phyloP scores from a whole-genome alignment of 2,329 filamentous ascomycete species.

The Apiospora saccharicola region DNA sequence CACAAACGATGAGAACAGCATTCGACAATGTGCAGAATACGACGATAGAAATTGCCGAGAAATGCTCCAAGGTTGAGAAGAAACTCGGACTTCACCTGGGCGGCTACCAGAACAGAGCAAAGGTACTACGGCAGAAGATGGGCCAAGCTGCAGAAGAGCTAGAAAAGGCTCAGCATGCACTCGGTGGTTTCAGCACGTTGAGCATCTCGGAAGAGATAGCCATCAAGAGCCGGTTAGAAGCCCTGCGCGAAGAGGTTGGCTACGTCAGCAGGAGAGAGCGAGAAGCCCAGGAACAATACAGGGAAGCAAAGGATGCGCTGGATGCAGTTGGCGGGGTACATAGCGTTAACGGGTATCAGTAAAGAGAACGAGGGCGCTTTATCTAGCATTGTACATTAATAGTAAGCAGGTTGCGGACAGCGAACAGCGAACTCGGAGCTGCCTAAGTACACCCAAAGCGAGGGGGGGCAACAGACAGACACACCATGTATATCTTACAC shows the following conservation, averaged over 20 bases:
- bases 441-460: neutral
- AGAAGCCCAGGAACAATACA: slow-evolving; percentile 89
- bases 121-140: slow-evolving; percentile 82
- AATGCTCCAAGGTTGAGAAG: slow-evolving; percentile 89
- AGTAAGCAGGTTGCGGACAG: slow-evolving; percentile 16
- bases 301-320: slow-evolving; percentile 79
- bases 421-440: neutral
- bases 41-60: slow-evolving; percentile 77
- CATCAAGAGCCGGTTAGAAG: slow-evolving; percentile 74
- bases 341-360: slow-evolving; percentile 45
- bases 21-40: slow-evolving; percentile 82
- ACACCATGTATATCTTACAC: neutral
- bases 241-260: slow-evolving; percentile 81
- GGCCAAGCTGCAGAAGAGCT: slow-evolving; percentile 76
- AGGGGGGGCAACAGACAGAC: neutral
- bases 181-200: slow-evolving; percentile 78
- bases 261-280: slow-evolving; percentile 83
- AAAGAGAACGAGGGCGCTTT: neutral
- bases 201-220: slow-evolving; percentile 82
- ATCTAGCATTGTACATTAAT: slow-evolving; percentile 13
- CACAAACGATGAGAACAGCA: slow-evolving; percentile 68
- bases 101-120: slow-evolving; percentile 88
- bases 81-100: slow-evolving; percentile 88
- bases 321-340: slow-evolving; percentile 58
- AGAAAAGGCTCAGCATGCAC: slow-evolving; percentile 73